Percentiles rank a stretch among this genome's conserved stretches.
These are phyloP conservation scores for Oxyria digyna DNA, from an alignment of 148 eudicot genomes.

Conservation along the genomic window DNA sequence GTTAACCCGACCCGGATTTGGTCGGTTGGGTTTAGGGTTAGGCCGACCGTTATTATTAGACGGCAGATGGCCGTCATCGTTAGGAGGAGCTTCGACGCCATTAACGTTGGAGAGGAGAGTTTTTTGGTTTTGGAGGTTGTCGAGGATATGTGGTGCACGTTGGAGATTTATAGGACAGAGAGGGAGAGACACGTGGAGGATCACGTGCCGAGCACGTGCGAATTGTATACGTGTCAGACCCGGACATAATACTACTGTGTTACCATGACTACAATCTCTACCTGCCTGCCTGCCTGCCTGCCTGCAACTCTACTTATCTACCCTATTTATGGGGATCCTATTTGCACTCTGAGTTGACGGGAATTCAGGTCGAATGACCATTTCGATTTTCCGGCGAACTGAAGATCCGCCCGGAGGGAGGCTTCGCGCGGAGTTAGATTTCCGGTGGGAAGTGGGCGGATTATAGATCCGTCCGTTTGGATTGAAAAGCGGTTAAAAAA, in stretches of 20 bases:
- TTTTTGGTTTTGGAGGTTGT: conserved; percentile 11
- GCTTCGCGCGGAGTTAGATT: too few species aligned
- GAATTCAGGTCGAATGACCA: too few species aligned
- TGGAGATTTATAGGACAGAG: conserved; percentile 31
- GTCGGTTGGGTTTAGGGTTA: conserved; percentile 40
- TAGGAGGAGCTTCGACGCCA: conserved; percentile 38
- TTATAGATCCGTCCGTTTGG: too few species aligned
- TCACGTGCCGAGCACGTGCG: neutral
- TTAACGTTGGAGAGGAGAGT: conserved; percentile 4
- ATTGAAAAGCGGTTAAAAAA: too few species aligned
- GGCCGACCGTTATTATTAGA: conserved; percentile 45
- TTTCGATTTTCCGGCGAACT: too few species aligned
- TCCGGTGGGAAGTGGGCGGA: too few species aligned
- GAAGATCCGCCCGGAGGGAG: too few species aligned
- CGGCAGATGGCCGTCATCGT: conserved; percentile 35
- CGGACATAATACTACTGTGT: neutral
- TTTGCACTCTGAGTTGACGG: too few species aligned
- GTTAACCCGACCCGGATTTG: conserved; percentile 24
- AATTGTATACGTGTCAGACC: neutral
- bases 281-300: neutral
- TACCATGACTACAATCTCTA: neutral
- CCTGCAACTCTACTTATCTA: too few species aligned
- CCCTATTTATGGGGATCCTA: too few species aligned
- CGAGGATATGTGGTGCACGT: conserved; percentile 32
- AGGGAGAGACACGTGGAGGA: neutral